These are phyloP conservation scores for Chaetoceros muelleri DNA, from an alignment of 108 stramenopile genomes.

Conservation along the genomic window DNA sequence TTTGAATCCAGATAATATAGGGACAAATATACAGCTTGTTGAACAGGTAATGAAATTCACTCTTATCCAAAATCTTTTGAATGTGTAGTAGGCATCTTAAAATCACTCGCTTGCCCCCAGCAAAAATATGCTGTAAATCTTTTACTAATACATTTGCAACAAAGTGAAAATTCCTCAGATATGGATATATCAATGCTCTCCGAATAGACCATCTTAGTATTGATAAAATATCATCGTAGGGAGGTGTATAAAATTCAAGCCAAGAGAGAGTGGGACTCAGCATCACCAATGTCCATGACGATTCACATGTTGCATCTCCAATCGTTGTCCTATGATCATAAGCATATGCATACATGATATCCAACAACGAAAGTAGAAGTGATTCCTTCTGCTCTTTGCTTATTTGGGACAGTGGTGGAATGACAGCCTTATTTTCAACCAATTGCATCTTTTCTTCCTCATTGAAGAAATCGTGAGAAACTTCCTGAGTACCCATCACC, in stretches of 20 bases:
- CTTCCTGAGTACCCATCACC: not conserved
- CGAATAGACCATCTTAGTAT: slow-evolving; percentile 41
- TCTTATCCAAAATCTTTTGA: slow-evolving; percentile 66
- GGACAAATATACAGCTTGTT: slow-evolving; percentile 76
- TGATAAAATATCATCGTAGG: slow-evolving; percentile 20
- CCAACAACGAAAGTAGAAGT: slow-evolving; percentile 47
- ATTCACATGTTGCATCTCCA: slow-evolving; percentile 88
- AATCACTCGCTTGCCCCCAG: slow-evolving; percentile 33
- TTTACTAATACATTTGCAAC: slow-evolving; percentile 17
- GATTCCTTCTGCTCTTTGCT: slow-evolving; percentile 1
- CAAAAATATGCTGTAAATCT: slow-evolving; percentile 49
- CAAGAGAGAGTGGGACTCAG: slow-evolving; percentile 74
- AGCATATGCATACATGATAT: slow-evolving; percentile 78
- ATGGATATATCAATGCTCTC: slow-evolving; percentile 81
- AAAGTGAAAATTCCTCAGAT: slow-evolving; percentile 64
- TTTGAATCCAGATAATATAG: slow-evolving; percentile 66
- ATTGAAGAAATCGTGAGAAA: slow-evolving; percentile 22
- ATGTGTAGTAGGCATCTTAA: slow-evolving; percentile 71
- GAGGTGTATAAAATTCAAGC: slow-evolving; percentile 51
- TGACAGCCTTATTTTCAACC: slow-evolving; percentile 3
- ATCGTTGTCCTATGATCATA: slow-evolving; percentile 87
- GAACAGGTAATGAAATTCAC: slow-evolving; percentile 83
- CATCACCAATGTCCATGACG: slow-evolving; percentile 81
- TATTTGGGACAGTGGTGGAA: slow-evolving; percentile 7
- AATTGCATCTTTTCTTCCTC: slow-evolving; percentile 54